phyloP scores from a whole-genome alignment of 129 eudicot species.

The Cynara cardunculus region DNA sequence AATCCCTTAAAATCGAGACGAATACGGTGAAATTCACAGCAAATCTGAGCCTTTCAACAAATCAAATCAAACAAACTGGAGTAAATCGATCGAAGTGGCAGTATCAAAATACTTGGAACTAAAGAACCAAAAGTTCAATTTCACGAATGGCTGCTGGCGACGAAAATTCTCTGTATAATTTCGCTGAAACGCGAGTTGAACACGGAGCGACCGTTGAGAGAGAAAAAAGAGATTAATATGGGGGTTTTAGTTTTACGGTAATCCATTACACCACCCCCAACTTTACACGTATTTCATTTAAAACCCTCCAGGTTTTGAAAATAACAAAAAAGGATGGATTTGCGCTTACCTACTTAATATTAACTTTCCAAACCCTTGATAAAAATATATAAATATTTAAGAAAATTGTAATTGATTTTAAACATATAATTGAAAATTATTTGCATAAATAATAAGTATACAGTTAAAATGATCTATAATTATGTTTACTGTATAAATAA shows the following conservation, averaged over 20 bases:
- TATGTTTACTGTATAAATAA: too few relatives aligned
- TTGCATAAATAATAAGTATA: too few relatives aligned
- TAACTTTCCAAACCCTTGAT: too few relatives aligned
- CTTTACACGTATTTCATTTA: background rate
- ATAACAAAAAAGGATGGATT: background rate
- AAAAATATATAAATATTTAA: too few relatives aligned
- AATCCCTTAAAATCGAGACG: conserved; percentile 9
- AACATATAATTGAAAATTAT: too few relatives aligned
- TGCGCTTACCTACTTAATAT: background rate
- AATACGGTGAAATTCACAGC: background rate
- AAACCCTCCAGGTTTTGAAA: background rate
- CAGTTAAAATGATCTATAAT: too few relatives aligned
- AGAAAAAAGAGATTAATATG: conserved; percentile 13
- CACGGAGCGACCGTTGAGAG: conserved; percentile 84
- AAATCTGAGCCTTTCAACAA: background rate
- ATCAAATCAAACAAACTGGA: background rate
- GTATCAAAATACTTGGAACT: conserved; percentile 12
- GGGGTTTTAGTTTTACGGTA: background rate
- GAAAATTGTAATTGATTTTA: too few relatives aligned
- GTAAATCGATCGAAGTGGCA: background rate
- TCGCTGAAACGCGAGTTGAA: conserved; percentile 79
- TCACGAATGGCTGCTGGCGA: conserved; percentile 21
- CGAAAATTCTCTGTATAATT: conserved; percentile 27
- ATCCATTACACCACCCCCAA: background rate
- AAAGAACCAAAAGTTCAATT: background rate